Evolutionary conservation across 1,284 basidiomycete species (phyloP), one percentile per base, ranked within the genome.

Genomic region (Papiliotrema terrestris): DNA sequence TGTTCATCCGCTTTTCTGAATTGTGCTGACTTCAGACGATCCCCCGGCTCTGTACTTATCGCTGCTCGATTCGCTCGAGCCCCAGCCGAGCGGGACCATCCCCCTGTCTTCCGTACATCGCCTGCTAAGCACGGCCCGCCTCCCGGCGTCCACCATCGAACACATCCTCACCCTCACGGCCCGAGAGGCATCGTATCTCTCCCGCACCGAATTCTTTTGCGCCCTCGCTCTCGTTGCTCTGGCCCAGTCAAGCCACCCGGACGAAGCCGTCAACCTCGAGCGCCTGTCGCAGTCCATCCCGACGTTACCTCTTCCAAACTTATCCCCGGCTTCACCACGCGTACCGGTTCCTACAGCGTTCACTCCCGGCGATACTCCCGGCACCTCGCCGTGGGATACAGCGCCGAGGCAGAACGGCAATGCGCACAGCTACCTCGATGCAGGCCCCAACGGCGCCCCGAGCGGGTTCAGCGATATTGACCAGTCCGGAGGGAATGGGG

Each of bases 161-260:
- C 49, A 67, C 61, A 71, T 69, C 38, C 57, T 71, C 48, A 59
- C 60, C 45, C 60, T 74, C 8, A 67, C 68, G 29, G 59, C 65
- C n/a, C 63, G 69, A 15, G 60, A 71, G 25, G 61, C 59, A 29
- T 62, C 67, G 6, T 60, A 64, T 38, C 86, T 94, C 43, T 88
- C 88, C 11, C 88, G 84, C 62, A 82, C 86, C 54, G 91, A 94
- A 68, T 91, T 93, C 78, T 93, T 89, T 72, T 87, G 91, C 26
- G 87, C 91, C 15, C 75, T 95, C 19, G 90, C 89, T 11, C 80
- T 95, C 15, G 88, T 89, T 51, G 89, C 89, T 5, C 78, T 92
- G 20, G 89, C 89, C n/a, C 91, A 65, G 59, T 58, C 60, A 15
- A 59, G 44, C 26, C 45, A 44, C 26, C 6, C 38, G 26, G 54